These are phyloP conservation scores for Ramaria sp. DNA, from an alignment of 768 basidiomycete species.

Conservation along the genomic window DNA sequence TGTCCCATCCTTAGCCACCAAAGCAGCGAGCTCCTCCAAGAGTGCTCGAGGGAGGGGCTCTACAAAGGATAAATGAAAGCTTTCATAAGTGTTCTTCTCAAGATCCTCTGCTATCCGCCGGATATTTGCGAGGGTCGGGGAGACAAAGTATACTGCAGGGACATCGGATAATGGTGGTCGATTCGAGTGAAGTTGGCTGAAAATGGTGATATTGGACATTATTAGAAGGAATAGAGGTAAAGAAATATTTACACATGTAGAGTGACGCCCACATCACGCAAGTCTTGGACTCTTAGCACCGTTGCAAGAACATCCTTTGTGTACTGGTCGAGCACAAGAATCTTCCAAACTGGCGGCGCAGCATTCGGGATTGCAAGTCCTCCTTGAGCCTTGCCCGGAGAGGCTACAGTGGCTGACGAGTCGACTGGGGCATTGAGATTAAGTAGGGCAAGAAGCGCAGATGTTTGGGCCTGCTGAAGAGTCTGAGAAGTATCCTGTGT, in stretches of 20 bases:
- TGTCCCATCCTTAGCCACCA: slow-evolving; percentile 76
- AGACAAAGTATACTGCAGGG: slow-evolving; percentile 93
- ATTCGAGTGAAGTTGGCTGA: slow-evolving; percentile 80
- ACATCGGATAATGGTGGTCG: slow-evolving; percentile 90
- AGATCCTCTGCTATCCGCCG: slow-evolving; percentile 90
- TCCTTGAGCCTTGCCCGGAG: slow-evolving; percentile 24
- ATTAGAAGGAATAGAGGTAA: neutral
- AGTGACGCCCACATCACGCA: slow-evolving; percentile 94
- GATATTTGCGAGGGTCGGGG: slow-evolving; percentile 80
- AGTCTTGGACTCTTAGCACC: slow-evolving; percentile 88
- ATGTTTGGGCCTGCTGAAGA: slow-evolving; percentile 82
- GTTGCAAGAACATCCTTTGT: slow-evolving; percentile 97
- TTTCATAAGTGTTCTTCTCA: slow-evolving; percentile 80
- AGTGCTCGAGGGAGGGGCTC: slow-evolving; percentile 81
- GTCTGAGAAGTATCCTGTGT: slow-evolving; percentile 32
- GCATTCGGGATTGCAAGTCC: slow-evolving; percentile 37
- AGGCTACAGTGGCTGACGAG: slow-evolving; percentile 21
- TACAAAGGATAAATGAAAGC: slow-evolving; percentile 91
- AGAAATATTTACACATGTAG: slow-evolving; percentile 76
- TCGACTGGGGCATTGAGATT: slow-evolving; percentile 68
- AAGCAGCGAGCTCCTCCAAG: slow-evolving; percentile 86
- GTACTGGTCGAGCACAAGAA: slow-evolving; percentile 86
- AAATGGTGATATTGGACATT: neutral
- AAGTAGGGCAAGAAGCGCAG: slow-evolving; percentile 73
- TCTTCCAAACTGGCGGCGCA: slow-evolving; percentile 89